Base-by-base conservation (phyloP, 768 basidiomycete genomes). In the Hebeloma cylindrosporum region DNA sequence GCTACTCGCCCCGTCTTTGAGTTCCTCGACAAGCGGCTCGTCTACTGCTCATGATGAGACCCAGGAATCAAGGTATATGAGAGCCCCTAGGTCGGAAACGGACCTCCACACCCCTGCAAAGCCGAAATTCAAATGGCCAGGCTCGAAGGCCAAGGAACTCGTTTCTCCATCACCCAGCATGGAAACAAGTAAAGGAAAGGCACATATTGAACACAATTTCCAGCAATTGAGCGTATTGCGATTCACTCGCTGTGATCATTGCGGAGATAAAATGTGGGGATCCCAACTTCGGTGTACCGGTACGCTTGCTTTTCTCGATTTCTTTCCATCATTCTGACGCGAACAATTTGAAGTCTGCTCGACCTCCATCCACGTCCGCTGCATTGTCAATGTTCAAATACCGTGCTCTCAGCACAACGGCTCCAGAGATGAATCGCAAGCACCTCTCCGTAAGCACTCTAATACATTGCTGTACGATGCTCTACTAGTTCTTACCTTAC, bases 221-320 rank as follows among this genome's bases (percentile, higher is more conserved):
- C 88, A 92, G 59, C 92, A 88, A 52, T 71, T 90, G 51, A 95
- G 84, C 56, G 80, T 93, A 21, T 71, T 98, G 45, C 80, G 94
- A 27, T 88, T 96, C 46, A 85, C 90, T 21, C 79, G 90, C 30
- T 99, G 96, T 60, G 96, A 98, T 57, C 86, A 94, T 43, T 99
- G 96, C 60, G 85, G 84, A 25, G 96, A 98, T 61, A 99, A 98
- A 73, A 83, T 98, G 83, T 99, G 94, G 93, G 95, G 95, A 5
- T 81, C 93, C n/a, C 93, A 94, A 60, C 74, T 90, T 41, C 85
- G 90, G 23, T 99, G 96, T 61, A 79, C 84, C 53, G 75, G 95
- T 93, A 60, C 61, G 91, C 74, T 7, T 30, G n/a, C 32, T 14
- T 37, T 21, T 40, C 25, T n/a, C 22, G 32, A 18, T 22, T 47